A percentile compares a stretch with the other conserved stretches of the same genome.
These are phyloP conservation scores for Quercus mongolica DNA, from an alignment of 306 rosid species.

Conservation along the genomic window DNA sequence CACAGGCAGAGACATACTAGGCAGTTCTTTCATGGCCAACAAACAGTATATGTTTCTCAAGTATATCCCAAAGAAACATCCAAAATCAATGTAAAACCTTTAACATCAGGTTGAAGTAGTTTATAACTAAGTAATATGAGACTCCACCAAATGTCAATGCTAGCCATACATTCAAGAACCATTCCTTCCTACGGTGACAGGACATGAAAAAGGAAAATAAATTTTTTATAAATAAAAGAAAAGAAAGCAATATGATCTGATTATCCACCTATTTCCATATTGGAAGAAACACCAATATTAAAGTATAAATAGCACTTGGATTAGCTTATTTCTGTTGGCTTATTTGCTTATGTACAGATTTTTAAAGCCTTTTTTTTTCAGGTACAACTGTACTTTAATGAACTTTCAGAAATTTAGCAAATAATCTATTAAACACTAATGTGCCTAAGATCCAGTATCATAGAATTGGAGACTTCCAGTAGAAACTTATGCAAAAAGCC, in stretches of 20 bases:
- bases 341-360: no score
- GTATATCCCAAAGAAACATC: background rate
- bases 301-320: background rate
- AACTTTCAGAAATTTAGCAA: no score
- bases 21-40: background rate
- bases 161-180: background rate
- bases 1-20: background rate
- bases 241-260: background rate
- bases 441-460: background rate
- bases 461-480: background rate
- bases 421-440: background rate
- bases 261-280: background rate
- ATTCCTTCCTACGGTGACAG: background rate
- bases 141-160: background rate
- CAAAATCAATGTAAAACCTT: background rate
- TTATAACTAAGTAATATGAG: background rate
- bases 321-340: no score
- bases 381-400: no score
- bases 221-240: background rate
- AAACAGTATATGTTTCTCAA: background rate
- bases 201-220: background rate
- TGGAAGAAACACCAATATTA: background rate
- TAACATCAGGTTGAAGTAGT: background rate
- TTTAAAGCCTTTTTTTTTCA: no score
- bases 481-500: background rate